phyloP scores from a whole-genome alignment of 1,284 basidiomycete species.

The Bjerkandera adusta region DNA sequence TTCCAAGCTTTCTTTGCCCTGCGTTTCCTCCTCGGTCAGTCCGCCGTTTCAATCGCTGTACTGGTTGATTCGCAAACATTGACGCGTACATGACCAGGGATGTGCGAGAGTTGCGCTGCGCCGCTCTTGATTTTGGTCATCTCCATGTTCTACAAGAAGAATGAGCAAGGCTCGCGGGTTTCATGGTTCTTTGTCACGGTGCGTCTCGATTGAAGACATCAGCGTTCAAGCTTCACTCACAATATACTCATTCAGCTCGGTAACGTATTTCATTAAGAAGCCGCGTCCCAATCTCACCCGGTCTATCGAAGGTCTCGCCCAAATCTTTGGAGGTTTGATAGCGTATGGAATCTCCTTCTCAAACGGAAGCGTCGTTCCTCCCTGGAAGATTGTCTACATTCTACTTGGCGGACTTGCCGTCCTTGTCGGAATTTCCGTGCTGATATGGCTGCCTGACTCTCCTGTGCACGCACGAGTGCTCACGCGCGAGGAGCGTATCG shows the following conservation, averaged over 20 bases:
- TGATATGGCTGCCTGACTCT: slow-evolving; percentile 64
- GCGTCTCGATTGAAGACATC: no score
- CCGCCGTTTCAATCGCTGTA: no score
- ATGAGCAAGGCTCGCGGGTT: slow-evolving; percentile 62
- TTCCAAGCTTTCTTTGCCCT: slow-evolving; percentile 62
- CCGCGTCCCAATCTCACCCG: not conserved
- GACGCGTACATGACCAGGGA: slow-evolving; percentile 37
- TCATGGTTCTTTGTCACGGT: slow-evolving; percentile 71
- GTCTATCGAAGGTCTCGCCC: slow-evolving; percentile 44
- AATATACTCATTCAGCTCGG: no score
- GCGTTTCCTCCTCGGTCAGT: slow-evolving; percentile 54
- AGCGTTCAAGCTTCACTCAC: no score
- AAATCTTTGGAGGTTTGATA: slow-evolving; percentile 63
- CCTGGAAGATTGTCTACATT: slow-evolving; percentile 63
- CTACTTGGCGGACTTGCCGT: slow-evolving; percentile 60
- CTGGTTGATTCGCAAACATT: not conserved
- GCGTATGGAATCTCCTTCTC: slow-evolving; percentile 64
- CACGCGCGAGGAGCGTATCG: slow-evolving; percentile 56
- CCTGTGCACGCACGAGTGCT: slow-evolving; percentile 58
- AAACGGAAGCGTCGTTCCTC: slow-evolving; percentile 40
- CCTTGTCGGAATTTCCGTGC: slow-evolving; percentile 51
- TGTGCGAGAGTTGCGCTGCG: slow-evolving; percentile 63
- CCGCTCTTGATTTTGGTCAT: slow-evolving; percentile 62
- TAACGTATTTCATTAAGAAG: not conserved
- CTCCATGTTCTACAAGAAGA: slow-evolving; percentile 68